Evolutionary conservation across 2,329 filamentous ascomycete genomes (phyloP).

Genomic region (Lachnellula arida): DNA sequence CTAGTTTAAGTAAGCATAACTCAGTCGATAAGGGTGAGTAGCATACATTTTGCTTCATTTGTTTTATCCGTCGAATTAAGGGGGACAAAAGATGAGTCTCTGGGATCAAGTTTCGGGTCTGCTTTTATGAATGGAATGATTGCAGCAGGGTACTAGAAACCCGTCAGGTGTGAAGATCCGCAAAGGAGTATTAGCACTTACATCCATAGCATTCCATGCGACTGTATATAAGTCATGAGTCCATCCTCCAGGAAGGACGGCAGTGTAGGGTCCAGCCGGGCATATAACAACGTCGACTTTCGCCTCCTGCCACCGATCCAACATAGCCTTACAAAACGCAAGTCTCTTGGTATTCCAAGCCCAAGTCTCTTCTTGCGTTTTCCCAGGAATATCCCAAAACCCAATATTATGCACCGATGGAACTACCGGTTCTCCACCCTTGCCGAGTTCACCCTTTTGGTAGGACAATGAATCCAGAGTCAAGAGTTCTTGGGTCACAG

Average conservation of each 20-base stretch:
- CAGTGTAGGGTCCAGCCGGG: constrained; percentile 31
- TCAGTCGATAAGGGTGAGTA: neutral
- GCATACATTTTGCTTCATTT: constrained; percentile 31
- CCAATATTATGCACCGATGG: constrained; percentile 32
- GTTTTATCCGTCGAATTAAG: constrained; percentile 25
- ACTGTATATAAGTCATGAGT: constrained; percentile 34
- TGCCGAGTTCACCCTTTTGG: constrained; percentile 29
- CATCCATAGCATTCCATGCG: constrained; percentile 34
- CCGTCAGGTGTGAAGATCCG: neutral
- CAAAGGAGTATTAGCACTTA: constrained; percentile 10
- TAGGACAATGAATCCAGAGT: constrained; percentile 35
- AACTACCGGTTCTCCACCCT: constrained; percentile 32
- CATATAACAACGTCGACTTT: constrained; percentile 30
- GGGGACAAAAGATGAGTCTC: constrained; percentile 25
- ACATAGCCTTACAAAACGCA: constrained; percentile 32
- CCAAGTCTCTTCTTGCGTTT: constrained; percentile 34
- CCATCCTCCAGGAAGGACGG: constrained; percentile 33
- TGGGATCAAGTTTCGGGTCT: constrained; percentile 29
- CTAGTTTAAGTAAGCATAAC: constrained; percentile 17
- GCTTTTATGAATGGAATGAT: constrained; percentile 32
- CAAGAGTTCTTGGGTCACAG: constrained; percentile 32
- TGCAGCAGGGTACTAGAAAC: constrained; percentile 30
- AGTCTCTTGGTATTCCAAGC: constrained; percentile 32
- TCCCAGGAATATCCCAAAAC: constrained; percentile 32
- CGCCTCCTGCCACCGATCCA: constrained; percentile 34